phyloP scores from a whole-genome alignment of 495 filamentous ascomycete genomes.

The Xylaria castorea region DNA sequence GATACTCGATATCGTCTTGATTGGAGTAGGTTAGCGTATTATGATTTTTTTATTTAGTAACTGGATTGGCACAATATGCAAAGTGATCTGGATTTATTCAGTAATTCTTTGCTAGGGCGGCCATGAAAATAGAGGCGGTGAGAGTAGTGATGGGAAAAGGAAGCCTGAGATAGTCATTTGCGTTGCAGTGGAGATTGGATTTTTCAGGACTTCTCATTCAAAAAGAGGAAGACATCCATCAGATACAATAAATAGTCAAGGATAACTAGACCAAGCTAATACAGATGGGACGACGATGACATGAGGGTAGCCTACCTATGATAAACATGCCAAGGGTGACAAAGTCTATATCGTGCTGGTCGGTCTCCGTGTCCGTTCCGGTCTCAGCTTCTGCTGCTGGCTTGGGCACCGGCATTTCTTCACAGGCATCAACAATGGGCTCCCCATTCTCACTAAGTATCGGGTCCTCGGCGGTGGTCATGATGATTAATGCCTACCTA shows the following conservation, averaged over 20 bases:
- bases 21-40: conserved; percentile 25
- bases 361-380: conserved; percentile 5
- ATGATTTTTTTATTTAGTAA: conserved; percentile 13
- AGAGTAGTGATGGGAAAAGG: background rate
- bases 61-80: conserved; percentile 4
- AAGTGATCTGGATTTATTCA: background rate
- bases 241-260: background rate
- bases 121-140: conserved; percentile 6
- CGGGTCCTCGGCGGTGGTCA: conserved; percentile 18
- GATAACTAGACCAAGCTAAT: background rate
- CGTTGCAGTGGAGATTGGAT: background rate
- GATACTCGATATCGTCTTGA: conserved; percentile 90
- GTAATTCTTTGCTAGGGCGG: background rate
- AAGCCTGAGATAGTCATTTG: background rate
- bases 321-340: conserved; percentile 96
- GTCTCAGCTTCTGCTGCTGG: background rate
- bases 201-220: background rate
- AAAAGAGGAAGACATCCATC: background rate
- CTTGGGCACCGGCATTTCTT: conserved; percentile 6
- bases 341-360: conserved; percentile 68
- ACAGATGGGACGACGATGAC: background rate
- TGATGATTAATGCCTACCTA: conserved; percentile 23
- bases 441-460: background rate
- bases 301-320: conserved; percentile 65
- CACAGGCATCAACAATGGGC: conserved; percentile 13